A percentile compares a stretch with the other conserved stretches of the same genome.
Conservation (phyloP, 2,329 filamentous ascomycete genomes). For the Raffaelea albimanens region DNA sequence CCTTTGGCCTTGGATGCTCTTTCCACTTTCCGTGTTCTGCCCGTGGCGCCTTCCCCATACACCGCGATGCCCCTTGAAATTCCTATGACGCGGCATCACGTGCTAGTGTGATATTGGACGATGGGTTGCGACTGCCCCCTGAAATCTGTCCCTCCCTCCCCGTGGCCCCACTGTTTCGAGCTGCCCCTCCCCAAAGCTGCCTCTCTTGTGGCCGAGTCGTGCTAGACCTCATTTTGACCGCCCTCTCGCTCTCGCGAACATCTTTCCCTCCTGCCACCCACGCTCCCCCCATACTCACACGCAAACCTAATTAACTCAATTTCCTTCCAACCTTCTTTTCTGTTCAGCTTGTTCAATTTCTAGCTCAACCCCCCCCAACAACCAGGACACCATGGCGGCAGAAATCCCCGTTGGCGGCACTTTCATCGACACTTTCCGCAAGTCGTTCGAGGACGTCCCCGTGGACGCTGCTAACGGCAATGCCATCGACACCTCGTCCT, state of each 20-base stretch:
- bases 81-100: slow-evolving; percentile 8
- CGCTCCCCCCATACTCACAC: background rate
- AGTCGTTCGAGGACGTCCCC: slow-evolving; percentile 75
- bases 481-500: slow-evolving; percentile 73
- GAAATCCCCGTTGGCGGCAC: slow-evolving; percentile 57
- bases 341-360: background rate
- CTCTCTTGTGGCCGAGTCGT: background rate
- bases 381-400: slow-evolving; percentile 35
- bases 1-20: background rate
- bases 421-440: slow-evolving; percentile 77
- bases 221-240: background rate
- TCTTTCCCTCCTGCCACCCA: background rate
- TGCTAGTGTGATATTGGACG: background rate
- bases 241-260: background rate
- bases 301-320: background rate
- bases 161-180: slow-evolving; percentile 1
- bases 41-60: no score
- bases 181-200: background rate
- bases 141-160: background rate
- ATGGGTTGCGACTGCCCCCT: background rate
- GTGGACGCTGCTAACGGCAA: slow-evolving; percentile 64
- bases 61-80: no score
- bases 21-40: background rate
- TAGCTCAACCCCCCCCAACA: no score
- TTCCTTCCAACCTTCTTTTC: background rate